Base-by-base conservation (phyloP, 441 rosid species). In the Daphne laureola region DNA sequence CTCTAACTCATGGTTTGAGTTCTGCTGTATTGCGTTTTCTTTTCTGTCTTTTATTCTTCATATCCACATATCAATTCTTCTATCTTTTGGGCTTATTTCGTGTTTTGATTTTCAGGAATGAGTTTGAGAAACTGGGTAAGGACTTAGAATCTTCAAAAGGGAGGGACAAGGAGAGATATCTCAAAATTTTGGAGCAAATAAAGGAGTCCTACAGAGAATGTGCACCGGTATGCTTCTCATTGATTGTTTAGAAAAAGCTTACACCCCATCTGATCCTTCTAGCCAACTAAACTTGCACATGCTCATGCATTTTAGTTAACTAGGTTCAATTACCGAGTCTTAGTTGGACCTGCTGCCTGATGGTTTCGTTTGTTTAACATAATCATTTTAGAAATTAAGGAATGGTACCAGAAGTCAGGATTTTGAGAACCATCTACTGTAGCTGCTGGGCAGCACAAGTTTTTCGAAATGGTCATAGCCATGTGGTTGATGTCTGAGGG, bases 141-240 rank as follows among this genome's bases (percentile, higher is more conserved):
- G 98, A 94, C 69, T 94, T 94, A 27, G 78, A 77, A 16, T 49
- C 62, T 72, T 78, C 92, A 41, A 76, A 75, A 76, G 94, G 78
- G 61, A 78, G 79, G 75, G 97, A 84, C 71, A 50, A 54, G 71
- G 91, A 82, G 63, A 79, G 76, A 68, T 85, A 85, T 76, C 66
- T 68, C 54, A 79, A 77, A 67, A 66, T 74, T 62, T 42, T 75
- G 76, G 73, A 53, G 53, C 83, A 80, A 68, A 48, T 93, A 75
- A 74, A 47, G 74, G 88, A 82, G 36, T 76, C 96, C 50, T 93
- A 80, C 66, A 49, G 47, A 61, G 81, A 56, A 48, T 78, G 78
- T 55, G 91, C 87, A 75, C 50, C 60, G 86, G 98, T 90, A 81
- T 62, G 64, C 54, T 58, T 62, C 54, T 56, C 11, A 38, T 46